Evolutionary conservation across 2,329 filamentous ascomycete genomes (phyloP).

Genomic region (Diplodia scrobiculata): DNA sequence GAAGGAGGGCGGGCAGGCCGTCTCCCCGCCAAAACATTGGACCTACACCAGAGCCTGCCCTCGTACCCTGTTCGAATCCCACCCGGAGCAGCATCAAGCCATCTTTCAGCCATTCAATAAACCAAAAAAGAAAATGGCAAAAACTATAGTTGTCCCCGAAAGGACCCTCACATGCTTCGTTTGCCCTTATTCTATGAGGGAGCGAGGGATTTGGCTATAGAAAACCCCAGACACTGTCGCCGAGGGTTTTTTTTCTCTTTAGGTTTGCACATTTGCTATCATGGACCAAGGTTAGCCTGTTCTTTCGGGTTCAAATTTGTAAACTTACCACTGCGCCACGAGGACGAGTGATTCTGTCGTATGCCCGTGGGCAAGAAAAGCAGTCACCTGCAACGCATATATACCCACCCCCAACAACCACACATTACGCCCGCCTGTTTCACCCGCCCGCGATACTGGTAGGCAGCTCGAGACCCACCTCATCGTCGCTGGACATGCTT

Average conservation of each 20-base stretch:
- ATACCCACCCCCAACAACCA: background rate
- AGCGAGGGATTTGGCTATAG: too few relatives aligned
- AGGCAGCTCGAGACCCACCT: background rate
- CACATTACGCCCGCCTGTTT: background rate
- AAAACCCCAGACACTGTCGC: too few relatives aligned
- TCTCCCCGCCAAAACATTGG: too few relatives aligned
- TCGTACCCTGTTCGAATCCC: background rate
- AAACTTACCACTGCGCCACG: background rate
- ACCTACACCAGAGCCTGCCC: too few relatives aligned
- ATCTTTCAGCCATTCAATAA: too few relatives aligned
- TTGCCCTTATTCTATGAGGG: too few relatives aligned
- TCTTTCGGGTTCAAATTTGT: background rate
- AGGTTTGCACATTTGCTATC: background rate
- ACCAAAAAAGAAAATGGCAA: background rate
- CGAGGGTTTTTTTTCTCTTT: background rate
- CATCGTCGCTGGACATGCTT: background rate
- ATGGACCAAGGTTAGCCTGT: background rate
- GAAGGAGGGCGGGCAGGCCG: too few relatives aligned
- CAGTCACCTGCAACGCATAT: background rate
- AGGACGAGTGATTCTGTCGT: background rate
- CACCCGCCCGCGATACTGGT: background rate
- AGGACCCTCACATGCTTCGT: too few relatives aligned
- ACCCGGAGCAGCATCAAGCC: background rate
- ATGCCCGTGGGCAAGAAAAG: background rate
- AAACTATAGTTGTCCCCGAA: background rate